These are phyloP conservation scores for Solanum chacoense DNA, from an alignment of 305 asterid species.

Conservation along the genomic window DNA sequence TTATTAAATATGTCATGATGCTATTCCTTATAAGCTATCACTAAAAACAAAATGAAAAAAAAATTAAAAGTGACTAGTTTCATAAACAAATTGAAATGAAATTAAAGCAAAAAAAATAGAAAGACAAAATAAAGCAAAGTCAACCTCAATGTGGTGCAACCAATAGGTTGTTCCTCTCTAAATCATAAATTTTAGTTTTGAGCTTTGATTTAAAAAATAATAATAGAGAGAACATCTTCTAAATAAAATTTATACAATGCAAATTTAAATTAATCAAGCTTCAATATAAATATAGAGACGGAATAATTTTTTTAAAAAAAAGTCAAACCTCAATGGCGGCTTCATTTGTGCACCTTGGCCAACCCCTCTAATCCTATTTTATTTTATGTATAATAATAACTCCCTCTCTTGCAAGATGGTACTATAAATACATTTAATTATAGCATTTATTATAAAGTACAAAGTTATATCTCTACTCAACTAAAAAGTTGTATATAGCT, in stretches of 20 bases:
- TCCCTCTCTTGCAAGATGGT: neutral
- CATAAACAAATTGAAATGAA: neutral
- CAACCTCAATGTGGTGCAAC: neutral
- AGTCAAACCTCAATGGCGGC: neutral
- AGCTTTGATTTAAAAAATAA: too few relatives aligned
- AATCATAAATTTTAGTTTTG: neutral
- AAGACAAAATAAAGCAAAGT: neutral
- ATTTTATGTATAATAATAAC: neutral
- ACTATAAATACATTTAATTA: neutral
- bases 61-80: neutral
- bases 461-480: neutral
- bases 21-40: neutral
- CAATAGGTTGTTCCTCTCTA: too few relatives aligned
- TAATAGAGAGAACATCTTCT: too few relatives aligned
- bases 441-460: neutral
- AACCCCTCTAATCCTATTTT: neutral
- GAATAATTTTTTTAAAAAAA: neutral
- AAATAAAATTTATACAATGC: too few relatives aligned
- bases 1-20: too few relatives aligned
- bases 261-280: too few relatives aligned
- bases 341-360: neutral
- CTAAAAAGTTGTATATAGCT: neutral
- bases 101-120: neutral
- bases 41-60: too few relatives aligned
- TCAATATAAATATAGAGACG: rapidly evolving